phyloP scores from a whole-genome alignment of 1,284 basidiomycete genomes.

The Rhodotorula sp. region DNA sequence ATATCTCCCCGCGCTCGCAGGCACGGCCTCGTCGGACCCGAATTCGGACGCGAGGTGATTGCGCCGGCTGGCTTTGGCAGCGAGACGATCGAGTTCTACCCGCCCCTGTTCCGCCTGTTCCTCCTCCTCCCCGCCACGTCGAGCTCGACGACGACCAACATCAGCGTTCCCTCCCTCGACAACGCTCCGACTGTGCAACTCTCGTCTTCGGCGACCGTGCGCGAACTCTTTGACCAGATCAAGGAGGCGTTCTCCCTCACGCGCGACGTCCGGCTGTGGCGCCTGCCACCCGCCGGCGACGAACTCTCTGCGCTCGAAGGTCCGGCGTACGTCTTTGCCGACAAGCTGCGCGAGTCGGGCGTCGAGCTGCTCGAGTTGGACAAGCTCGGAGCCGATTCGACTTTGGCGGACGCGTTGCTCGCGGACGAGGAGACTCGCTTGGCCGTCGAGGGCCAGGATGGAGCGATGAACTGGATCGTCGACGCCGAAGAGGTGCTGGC shows the following conservation, averaged over 20 bases:
- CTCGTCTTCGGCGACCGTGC: conserved; percentile 44
- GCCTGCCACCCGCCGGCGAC: conserved; percentile 19
- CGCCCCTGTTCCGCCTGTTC: conserved; percentile 67
- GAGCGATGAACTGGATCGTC: conserved; percentile 44
- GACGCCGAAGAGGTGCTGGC: conserved; percentile 31
- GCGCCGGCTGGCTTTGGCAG: conserved; percentile 40
- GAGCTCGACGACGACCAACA: conserved; percentile 10
- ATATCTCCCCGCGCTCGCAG: conserved; percentile 50
- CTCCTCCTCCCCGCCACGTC: conserved; percentile 47
- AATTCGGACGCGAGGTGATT: conserved; percentile 68
- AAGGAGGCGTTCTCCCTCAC: conserved; percentile 33
- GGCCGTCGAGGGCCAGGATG: conserved; percentile 46
- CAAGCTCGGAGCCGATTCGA: conserved; percentile 36
- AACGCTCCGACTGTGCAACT: conserved; percentile 32
- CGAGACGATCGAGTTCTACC: conserved; percentile 67
- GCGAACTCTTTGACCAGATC: conserved; percentile 32
- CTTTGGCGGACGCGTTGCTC: conserved; percentile 46
- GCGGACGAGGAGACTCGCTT: conserved; percentile 38
- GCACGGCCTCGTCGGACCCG: conserved; percentile 64
- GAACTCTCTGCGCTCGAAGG: conserved; percentile 27
- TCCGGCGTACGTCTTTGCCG: conserved; percentile 33
- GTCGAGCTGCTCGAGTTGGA: conserved; percentile 42
- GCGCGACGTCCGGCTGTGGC: conserved; percentile 28
- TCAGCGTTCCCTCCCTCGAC: conserved; percentile 23
- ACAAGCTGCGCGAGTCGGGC: conserved; percentile 42